Percentiles rank a stretch among this genome's conserved stretches.
Evolutionary conservation across 176 grass and related monocot genomes (phyloP).

Genomic region (barley (Hordeum vulgare)): DNA sequence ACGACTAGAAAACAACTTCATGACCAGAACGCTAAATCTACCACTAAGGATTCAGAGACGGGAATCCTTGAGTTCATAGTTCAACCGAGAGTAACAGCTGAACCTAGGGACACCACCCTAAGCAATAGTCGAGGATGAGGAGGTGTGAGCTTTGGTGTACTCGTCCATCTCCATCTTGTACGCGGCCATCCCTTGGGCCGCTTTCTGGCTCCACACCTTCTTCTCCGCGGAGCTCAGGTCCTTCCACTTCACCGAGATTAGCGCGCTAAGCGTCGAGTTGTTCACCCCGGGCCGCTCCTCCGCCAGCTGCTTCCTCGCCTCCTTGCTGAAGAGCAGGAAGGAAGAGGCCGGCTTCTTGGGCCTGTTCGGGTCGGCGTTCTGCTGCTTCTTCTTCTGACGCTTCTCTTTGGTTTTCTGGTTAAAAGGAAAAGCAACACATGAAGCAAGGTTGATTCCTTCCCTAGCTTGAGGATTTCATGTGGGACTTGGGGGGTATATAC

Average conservation of each 20-base stretch:
- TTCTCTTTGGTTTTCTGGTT: slow-evolving; percentile 74
- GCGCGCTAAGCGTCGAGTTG: slow-evolving; percentile 48
- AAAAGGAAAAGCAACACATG: background rate
- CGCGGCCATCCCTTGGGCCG: slow-evolving; percentile 32
- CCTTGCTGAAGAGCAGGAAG: slow-evolving; percentile 79
- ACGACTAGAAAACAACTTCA: background rate
- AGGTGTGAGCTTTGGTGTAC: slow-evolving; percentile 54
- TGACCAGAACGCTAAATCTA: background rate
- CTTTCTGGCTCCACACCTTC: slow-evolving; percentile 56
- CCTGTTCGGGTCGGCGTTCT: slow-evolving; percentile 57
- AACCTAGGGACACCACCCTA: background rate
- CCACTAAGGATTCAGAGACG: slow-evolving; percentile 37
- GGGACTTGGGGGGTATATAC: slow-evolving; percentile 3
- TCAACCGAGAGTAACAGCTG: background rate
- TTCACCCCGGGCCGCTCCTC: slow-evolving; percentile 46
- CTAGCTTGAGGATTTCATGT: background rate
- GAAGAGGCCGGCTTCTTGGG: slow-evolving; percentile 73
- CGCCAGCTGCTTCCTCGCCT: slow-evolving; percentile 50
- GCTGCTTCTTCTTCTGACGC: slow-evolving; percentile 42
- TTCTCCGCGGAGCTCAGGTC: slow-evolving; percentile 50
- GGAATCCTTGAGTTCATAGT: slow-evolving; percentile 29
- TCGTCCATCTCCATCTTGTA: slow-evolving; percentile 69
- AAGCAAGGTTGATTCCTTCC: background rate
- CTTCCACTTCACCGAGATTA: slow-evolving; percentile 93
- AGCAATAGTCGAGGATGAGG: background rate